Conservation (phyloP, 345 rosid genomes). For the Rubroshorea leprosula region DNA sequence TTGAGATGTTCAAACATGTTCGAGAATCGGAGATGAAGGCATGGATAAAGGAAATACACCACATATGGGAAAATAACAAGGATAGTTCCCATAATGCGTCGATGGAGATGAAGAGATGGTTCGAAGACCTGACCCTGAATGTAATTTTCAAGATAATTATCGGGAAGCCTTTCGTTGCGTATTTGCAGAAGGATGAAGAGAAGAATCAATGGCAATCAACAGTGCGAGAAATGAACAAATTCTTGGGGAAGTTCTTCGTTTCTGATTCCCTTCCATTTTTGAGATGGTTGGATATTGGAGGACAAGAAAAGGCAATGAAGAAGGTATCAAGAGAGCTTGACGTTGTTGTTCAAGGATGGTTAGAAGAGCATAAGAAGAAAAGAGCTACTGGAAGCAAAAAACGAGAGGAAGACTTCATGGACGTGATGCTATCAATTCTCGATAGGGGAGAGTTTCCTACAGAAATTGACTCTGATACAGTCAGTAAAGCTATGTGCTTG, state of each 20-base stretch:
- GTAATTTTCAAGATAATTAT: conserved; percentile 15
- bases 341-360: conserved; percentile 19
- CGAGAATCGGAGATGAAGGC: conserved; percentile 25
- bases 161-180: neutral
- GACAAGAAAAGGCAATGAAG: conserved; percentile 28
- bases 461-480: conserved; percentile 18
- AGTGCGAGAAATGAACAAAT: neutral
- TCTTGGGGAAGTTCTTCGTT: neutral
- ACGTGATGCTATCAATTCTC: conserved; percentile 18
- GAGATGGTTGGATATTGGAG: conserved; percentile 33
- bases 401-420: conserved; percentile 31
- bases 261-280: conserved; percentile 29
- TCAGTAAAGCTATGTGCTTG: conserved; percentile 30
- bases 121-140: conserved; percentile 26
- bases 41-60: conserved; percentile 14
- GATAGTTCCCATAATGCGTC: neutral
- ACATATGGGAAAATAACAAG: conserved; percentile 5
- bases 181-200: neutral
- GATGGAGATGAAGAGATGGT: conserved; percentile 33
- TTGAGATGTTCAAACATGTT: conserved; percentile 25
- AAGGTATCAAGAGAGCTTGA: conserved; percentile 23
- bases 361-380: conserved; percentile 34
- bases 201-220: neutral
- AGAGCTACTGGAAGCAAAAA: neutral
- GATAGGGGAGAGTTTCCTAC: neutral